Base-by-base conservation (phyloP, 441 rosid species). In the Croton setiger region DNA sequence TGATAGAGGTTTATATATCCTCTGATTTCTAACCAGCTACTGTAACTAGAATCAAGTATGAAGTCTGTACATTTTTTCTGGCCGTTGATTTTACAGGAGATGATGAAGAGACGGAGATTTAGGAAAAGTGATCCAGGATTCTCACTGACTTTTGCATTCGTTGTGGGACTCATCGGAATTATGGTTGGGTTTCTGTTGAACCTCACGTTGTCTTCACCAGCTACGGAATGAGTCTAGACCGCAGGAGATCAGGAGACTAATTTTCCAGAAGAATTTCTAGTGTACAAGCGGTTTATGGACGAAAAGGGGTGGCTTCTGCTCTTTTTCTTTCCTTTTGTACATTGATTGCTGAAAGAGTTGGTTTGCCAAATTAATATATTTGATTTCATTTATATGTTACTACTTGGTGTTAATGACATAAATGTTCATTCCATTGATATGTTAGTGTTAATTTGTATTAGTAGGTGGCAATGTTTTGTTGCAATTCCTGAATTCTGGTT, bases 151-250 rank as follows among this genome's bases (percentile, higher is more conserved):
- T 88, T 92, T 49, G 97, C 98, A n/a, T 82, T 84, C 20, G 59
- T 90, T 45, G 97, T 92, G 69, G 98, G 89, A 69, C 83, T 92
- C 45, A 81, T 92, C 14, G 97, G 99, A 37, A 81, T 95, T 63
- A 72, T 86, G 86, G 81, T 80, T 18, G 98, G 99, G 20, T 85
- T 88, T 72, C 81, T 92, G 72, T 75, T 92, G 85, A 90, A 92
- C 75, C 79, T 86, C 54, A 72, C 87, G 6, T 62, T 87, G 73
- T 84, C 97, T 67, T 88, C 97, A 13, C 86, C 69, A 36, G n/a
- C 78, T 8, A 60, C 71, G 31, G 54, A 69, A 54, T 72, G 66
- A 67, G 54, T 54, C 37, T 53, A 68, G 55, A 14, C 59, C 31
- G 33, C 13, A 68, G 44, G 14, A 61, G 27, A 36, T 43, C 47